phyloP scores from a whole-genome alignment of 2,329 filamentous ascomycete genomes.

The Myriosclerotinia curreyana region DNA sequence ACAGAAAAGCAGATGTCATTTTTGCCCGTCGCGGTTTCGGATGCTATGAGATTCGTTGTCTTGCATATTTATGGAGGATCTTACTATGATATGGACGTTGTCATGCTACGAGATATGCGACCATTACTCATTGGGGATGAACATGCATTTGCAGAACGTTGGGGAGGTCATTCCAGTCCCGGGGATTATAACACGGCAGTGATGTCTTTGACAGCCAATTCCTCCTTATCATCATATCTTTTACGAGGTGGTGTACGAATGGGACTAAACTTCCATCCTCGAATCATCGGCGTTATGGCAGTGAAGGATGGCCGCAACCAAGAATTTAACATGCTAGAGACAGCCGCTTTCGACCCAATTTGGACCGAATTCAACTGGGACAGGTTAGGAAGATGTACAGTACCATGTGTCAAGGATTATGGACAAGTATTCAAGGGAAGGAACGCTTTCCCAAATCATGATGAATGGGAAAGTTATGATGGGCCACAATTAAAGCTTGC shows the following conservation, averaged over 20 bases:
- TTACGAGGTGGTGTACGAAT: conserved; percentile 54
- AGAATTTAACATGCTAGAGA: conserved; percentile 56
- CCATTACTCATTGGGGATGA: conserved; percentile 49
- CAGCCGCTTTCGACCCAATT: conserved; percentile 54
- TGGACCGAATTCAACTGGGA: conserved; percentile 57
- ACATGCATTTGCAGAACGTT: conserved; percentile 54
- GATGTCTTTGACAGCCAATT: conserved; percentile 55
- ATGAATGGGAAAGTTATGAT: conserved; percentile 54
- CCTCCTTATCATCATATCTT: conserved; percentile 52
- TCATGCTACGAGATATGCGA: conserved; percentile 54
- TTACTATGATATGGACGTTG: conserved; percentile 56
- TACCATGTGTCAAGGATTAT: conserved; percentile 54
- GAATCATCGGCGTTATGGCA: conserved; percentile 54
- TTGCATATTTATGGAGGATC: conserved; percentile 52
- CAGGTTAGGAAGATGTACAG: conserved; percentile 50
- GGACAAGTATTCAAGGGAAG: conserved; percentile 51
- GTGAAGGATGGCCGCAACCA: conserved; percentile 53
- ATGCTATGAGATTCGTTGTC: conserved; percentile 54
- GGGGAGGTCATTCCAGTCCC: conserved; percentile 51
- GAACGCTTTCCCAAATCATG: conserved; percentile 44
- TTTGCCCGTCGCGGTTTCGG: conserved; percentile 55
- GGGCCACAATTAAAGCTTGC: conserved; percentile 43
- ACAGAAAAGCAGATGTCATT: conserved; percentile 56
- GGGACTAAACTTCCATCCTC: conserved; percentile 56
- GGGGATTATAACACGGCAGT: conserved; percentile 57